Base-by-base conservation (phyloP, 2,329 filamentous ascomycete genomes). In the Elsinoe perseae region DNA sequence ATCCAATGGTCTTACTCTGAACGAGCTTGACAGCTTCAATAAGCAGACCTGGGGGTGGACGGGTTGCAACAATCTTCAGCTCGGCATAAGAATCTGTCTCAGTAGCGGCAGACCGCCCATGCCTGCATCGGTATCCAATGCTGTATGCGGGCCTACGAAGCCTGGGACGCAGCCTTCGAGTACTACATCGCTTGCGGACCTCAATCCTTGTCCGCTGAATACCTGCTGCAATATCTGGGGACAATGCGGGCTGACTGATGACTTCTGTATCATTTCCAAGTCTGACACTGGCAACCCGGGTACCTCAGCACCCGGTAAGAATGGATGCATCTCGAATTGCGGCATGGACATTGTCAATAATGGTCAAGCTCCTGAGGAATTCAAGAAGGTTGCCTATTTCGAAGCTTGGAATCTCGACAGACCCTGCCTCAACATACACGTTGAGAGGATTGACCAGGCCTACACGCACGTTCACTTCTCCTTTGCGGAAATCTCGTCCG, bases 191-290 rank as follows among this genome's bases (percentile, higher is more conserved):
- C 52, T 68, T 4, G 57, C 60, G 5, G 57, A 64, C 40, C 61
- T 67, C 3, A 68, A 66, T 56, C 61, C 61, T 2, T 69, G 66
- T 53, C 70, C 69, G 5, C 62, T 73, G 3, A 74, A 74, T 43
- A 70, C 69, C 2, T 75, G 73, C 61, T 75, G 73, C 60, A 67
- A 73, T 56, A 64, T 68, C 36, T 75, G 72, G 66, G 77, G 76
- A 0, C 68, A 74, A 48, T 79, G 77, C 21, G 76, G 76, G 4
- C 68, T 68, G 1, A 74, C 72, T 0, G 59, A 61, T 1, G 74
- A 74, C 12, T 77, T 77, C 60, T 80, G 76, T 62, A 66, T 61
- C 14, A 56, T 64, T 2, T 58, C 61, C 2, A 59, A 62, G 16
- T 59, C 58, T 1, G 28, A 56, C 20, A 70, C 64, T 1, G 71